These are phyloP conservation scores for Chrysophaeum taylorii DNA, from an alignment of 352 stramenopile genomes.

Conservation along the genomic window DNA sequence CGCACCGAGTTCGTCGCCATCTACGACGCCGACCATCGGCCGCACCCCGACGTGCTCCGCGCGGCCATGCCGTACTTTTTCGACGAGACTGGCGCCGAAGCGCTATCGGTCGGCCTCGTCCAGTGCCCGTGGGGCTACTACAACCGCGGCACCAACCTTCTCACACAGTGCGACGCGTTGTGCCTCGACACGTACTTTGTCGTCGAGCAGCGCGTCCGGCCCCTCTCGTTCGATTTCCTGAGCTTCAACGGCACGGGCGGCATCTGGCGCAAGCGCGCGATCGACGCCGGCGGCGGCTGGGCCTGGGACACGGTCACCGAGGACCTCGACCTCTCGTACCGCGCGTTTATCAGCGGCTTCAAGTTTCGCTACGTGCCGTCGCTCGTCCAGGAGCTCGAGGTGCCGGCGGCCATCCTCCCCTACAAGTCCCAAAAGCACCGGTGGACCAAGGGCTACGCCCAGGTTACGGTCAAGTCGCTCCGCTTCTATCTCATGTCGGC, in stretches of 20 bases:
- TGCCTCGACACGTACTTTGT: conserved; percentile 19
- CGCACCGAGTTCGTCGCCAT: conserved; percentile 23
- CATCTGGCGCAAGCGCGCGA: conserved; percentile 22
- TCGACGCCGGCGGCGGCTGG: conserved; percentile 18
- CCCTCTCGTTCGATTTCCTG: conserved; percentile 1
- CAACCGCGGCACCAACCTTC: conserved; percentile 25
- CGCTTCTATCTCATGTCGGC: conserved; percentile 5
- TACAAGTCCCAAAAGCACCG: conserved; percentile 28
- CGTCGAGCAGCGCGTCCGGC: conserved; percentile 17
- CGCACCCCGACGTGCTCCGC: conserved; percentile 18
- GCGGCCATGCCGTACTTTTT: conserved; percentile 23
- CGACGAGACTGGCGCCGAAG: conserved; percentile 7
- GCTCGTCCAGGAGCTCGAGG: conserved; percentile 21
- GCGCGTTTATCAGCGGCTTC: conserved; percentile 20
- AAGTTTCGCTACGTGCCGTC: conserved; percentile 22
- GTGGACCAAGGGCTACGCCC: conserved; percentile 28
- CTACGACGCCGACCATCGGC: conserved; percentile 26
- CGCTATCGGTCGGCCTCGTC: conserved; percentile 21
- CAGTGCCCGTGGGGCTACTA: conserved; percentile 25
- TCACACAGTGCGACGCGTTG: conserved; percentile 26
- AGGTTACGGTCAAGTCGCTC: conserved; percentile 18
- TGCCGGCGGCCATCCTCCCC: conserved; percentile 16
- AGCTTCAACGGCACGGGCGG: conserved; percentile 28
- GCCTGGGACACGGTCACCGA: conserved; percentile 28
- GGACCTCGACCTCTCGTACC: conserved; percentile 24